Percentiles rank a stretch among this genome's conserved stretches.
phyloP scores from a whole-genome alignment of 371 early-diverging fungal genomes.

The Mucor indicus region DNA sequence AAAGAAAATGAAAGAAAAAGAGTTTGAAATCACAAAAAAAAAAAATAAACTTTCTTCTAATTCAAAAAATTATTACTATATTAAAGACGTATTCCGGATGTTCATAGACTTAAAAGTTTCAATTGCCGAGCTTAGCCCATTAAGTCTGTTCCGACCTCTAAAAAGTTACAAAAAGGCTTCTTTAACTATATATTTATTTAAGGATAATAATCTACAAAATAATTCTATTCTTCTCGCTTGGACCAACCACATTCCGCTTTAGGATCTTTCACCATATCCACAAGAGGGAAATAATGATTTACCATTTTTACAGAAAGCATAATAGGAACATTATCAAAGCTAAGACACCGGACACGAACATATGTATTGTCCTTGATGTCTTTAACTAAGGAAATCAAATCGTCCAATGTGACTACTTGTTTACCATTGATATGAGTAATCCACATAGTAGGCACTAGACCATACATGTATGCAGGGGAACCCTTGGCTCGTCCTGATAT shows the following conservation, averaged over 20 bases:
- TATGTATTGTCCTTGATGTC: constrained; percentile 67
- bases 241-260: constrained; percentile 59
- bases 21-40: neutral
- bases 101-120: too few species aligned
- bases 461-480: constrained; percentile 82
- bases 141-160: too few species aligned
- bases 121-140: too few species aligned
- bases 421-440: constrained; percentile 70
- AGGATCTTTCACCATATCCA: constrained; percentile 52
- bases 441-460: constrained; percentile 79
- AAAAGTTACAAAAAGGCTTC: too few species aligned
- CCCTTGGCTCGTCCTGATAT: constrained; percentile 72
- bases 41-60: too few species aligned
- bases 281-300: constrained; percentile 74
- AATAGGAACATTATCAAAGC: constrained; percentile 77
- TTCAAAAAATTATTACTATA: too few species aligned
- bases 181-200: too few species aligned
- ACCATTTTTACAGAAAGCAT: constrained; percentile 79
- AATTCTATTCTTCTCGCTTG: constrained; percentile 16
- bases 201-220: neutral
- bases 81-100: too few species aligned
- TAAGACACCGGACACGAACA: constrained; percentile 81
- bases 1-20: neutral
- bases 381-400: constrained; percentile 62
- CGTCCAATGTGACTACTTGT: constrained; percentile 62